Evolutionary conservation across 306 rosid species (phyloP), one percentile per base, ranked within the genome.

Genomic region (Carpinus viminea): DNA sequence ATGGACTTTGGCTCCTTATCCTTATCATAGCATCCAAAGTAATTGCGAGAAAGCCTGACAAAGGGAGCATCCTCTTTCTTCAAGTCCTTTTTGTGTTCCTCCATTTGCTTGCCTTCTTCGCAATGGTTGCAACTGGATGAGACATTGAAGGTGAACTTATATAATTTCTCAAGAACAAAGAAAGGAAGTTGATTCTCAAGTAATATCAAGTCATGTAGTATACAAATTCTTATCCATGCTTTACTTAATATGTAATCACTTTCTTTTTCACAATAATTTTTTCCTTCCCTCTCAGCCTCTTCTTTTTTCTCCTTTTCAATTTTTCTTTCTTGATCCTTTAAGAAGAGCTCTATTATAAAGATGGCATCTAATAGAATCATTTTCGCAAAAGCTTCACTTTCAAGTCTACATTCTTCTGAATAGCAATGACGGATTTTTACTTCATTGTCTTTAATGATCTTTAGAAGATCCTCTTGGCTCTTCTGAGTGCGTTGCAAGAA

Each of bases 121-220:
- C 31, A 1, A 28, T 28, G 1, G 31, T 28, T 28, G 31, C 1
- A 28, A 28, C 31, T 28, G 31, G 31, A 28, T 0, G 31, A 28
- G 31, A 0, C 31, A 28, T 28, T 28, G 31, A 28, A 28, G 1
- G 31, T 1, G 31, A 28, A 28, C 31, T 0, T 28, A 28, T 76
- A 80, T 9, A 84, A 24, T 0, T 60, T 8, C 24, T 24, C 12
- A 21, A 84, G 77, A n/a, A 81, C 50, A 61, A 26, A 68, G 68
- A 65, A 80, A 0, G 84, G 84, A 45, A 80, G 62, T 62, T 80
- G 84, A 74, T 84, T 84, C n/a, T 84, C 87, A 3, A 81, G 81
- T 46, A 80, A 43, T 7, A 81, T 60, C 65, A 84, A 31, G 12
- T 80, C 87, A 10, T n/a, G 64, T 77, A 52, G 41, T 0, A 81